Conservation (phyloP, 495 filamentous ascomycete genomes). For the Ramalina peruviana region DNA sequence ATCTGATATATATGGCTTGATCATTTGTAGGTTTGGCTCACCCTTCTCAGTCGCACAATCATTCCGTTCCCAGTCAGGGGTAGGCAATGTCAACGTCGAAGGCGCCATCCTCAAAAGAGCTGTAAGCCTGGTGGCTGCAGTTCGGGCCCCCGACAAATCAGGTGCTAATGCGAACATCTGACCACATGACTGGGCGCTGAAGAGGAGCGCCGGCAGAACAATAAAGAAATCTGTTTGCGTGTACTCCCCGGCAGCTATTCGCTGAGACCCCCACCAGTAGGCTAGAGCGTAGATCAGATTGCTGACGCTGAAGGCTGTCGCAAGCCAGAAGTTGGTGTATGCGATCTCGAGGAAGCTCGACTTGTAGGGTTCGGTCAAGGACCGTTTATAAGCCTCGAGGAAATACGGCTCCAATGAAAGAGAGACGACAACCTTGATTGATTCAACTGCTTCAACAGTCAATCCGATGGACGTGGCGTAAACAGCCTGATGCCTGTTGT, state of each 20-base stretch:
- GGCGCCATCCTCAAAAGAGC: neutral
- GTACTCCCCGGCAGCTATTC: slow-evolving; percentile 42
- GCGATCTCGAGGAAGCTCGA: slow-evolving; percentile 13
- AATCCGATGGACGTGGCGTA: slow-evolving; percentile 41
- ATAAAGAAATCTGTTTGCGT: slow-evolving; percentile 51
- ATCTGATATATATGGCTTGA: neutral
- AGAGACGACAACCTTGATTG: slow-evolving; percentile 44
- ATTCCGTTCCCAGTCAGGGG: slow-evolving; percentile 17
- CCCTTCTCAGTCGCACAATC: slow-evolving; percentile 7
- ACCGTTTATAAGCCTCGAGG: slow-evolving; percentile 1
- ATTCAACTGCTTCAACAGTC: slow-evolving; percentile 41
- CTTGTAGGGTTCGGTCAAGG: slow-evolving; percentile 3
- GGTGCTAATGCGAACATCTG: slow-evolving; percentile 54
- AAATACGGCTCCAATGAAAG: slow-evolving; percentile 26
- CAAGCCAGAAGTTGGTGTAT: slow-evolving; percentile 26
- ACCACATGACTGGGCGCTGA: slow-evolving; percentile 47
- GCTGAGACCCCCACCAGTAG: slow-evolving; percentile 52
- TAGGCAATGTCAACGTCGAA: neutral
- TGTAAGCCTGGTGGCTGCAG: slow-evolving; percentile 17
- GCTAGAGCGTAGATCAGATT: slow-evolving; percentile 48
- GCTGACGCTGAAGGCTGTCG: slow-evolving; percentile 28
- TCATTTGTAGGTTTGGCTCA: neutral
- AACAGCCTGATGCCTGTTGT: slow-evolving; percentile 41
- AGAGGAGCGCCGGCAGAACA: slow-evolving; percentile 41
- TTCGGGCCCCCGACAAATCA: slow-evolving; percentile 41